Conservation (phyloP, 1,139 yeast genomes). For the Candida tetrigidarum region DNA sequence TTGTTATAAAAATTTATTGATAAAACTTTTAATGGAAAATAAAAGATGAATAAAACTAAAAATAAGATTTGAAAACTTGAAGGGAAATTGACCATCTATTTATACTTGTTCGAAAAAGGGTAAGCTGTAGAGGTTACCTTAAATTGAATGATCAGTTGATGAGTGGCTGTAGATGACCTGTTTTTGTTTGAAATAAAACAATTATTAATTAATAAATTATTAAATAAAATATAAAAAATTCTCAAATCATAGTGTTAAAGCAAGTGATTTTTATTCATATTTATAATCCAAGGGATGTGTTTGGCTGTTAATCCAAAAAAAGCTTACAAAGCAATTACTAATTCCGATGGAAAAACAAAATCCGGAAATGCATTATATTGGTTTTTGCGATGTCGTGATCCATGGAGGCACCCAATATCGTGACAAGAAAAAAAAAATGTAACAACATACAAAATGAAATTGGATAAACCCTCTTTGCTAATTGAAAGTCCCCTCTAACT, state of each 20-base stretch:
- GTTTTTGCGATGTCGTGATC: neutral
- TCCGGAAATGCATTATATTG: conserved; percentile 1
- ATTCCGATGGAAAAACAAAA: conserved; percentile 1
- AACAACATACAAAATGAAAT: no score
- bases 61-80: conserved; percentile 10
- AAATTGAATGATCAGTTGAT: conserved; percentile 1
- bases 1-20: conserved; percentile 8
- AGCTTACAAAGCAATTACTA: conserved; percentile 5
- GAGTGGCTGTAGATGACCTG: conserved; percentile 1
- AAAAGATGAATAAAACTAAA: conserved; percentile 13
- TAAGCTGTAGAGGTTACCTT: neutral
- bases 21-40: conserved; percentile 10
- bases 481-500: neutral
- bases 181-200: no score
- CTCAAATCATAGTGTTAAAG: neutral
- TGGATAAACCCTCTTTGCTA: neutral
- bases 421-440: no score
- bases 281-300: conserved; percentile 1
- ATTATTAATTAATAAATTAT: no score
- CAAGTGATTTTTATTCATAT: conserved; percentile 3
- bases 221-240: neutral
- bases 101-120: conserved; percentile 13
- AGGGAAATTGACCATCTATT: conserved; percentile 17
- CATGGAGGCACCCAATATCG: no score
- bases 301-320: neutral